Evolutionary conservation across 441 rosid genomes (phyloP).

Genomic region (Adansonia rubrostipa): DNA sequence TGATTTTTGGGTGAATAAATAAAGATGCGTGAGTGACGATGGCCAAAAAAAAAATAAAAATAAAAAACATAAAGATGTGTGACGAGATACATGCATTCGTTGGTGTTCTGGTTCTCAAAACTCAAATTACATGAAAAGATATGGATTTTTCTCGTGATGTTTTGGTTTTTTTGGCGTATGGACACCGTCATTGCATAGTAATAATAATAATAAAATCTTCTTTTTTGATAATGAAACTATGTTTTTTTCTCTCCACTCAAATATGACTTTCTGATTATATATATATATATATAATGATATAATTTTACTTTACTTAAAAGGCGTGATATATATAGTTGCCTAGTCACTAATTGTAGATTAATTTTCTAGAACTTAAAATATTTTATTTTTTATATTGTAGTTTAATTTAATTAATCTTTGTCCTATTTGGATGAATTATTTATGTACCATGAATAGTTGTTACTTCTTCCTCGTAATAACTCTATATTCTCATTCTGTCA

Average conservation of each 20-base stretch:
- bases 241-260: neutral
- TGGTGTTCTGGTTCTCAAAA: neutral
- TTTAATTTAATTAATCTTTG: neutral
- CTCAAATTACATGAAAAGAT: neutral
- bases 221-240: neutral
- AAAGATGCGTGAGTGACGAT: neutral
- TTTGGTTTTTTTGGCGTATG: neutral
- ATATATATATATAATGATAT: too few species aligned
- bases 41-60: too few species aligned
- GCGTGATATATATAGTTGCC: neutral
- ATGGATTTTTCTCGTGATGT: conserved; percentile 7
- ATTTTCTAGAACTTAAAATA: neutral
- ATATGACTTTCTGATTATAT: neutral
- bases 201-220: neutral
- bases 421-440: neutral
- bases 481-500: neutral
- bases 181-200: neutral
- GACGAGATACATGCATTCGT: neutral
- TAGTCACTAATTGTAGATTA: neutral
- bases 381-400: neutral
- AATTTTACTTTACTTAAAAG: too few species aligned
- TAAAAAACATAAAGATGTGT: neutral
- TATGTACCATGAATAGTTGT: neutral
- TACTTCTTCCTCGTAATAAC: neutral
- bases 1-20: neutral